These are phyloP conservation scores for Entamoeba histolytica DNA, from an alignment of 208 protist species.

Conservation along the genomic window DNA sequence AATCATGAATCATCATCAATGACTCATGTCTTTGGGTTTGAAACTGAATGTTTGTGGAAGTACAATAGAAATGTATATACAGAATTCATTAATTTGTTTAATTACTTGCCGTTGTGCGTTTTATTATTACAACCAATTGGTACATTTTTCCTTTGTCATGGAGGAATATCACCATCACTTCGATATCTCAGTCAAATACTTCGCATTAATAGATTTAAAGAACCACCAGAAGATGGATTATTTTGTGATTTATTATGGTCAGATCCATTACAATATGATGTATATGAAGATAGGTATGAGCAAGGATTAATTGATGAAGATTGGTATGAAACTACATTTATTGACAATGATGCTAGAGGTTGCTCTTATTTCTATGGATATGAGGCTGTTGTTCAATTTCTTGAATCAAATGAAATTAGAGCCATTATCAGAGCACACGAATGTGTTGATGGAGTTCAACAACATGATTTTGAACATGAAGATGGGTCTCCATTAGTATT, in stretches of 20 bases:
- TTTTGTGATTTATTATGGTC: slow-evolving; percentile 16
- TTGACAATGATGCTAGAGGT: background rate
- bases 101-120: slow-evolving; percentile 8
- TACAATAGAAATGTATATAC: slow-evolving; percentile 55
- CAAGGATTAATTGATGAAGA: background rate
- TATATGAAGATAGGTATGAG: background rate
- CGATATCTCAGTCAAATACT: slow-evolving; percentile 53
- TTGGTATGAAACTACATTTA: background rate
- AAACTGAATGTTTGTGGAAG: slow-evolving; percentile 63
- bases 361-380: slow-evolving; percentile 25
- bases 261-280: slow-evolving; percentile 5
- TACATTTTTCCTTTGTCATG: slow-evolving; percentile 45
- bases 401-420: slow-evolving; percentile 6
- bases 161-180: slow-evolving; percentile 68
- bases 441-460: slow-evolving; percentile 17
- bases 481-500: background rate
- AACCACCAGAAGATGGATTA: background rate
- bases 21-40: slow-evolving; percentile 50
- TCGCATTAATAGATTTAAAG: slow-evolving; percentile 16
- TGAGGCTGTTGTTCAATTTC: slow-evolving; percentile 14
- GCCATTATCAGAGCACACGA: slow-evolving; percentile 24
- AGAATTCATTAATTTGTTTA: slow-evolving; percentile 25
- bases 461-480: slow-evolving; percentile 9
- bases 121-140: background rate
- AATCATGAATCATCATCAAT: slow-evolving; percentile 25